Evolutionary conservation across 805 yeast genomes (phyloP), one percentile per base, ranked within the genome.

Genomic region (Spathaspora boniae): DNA sequence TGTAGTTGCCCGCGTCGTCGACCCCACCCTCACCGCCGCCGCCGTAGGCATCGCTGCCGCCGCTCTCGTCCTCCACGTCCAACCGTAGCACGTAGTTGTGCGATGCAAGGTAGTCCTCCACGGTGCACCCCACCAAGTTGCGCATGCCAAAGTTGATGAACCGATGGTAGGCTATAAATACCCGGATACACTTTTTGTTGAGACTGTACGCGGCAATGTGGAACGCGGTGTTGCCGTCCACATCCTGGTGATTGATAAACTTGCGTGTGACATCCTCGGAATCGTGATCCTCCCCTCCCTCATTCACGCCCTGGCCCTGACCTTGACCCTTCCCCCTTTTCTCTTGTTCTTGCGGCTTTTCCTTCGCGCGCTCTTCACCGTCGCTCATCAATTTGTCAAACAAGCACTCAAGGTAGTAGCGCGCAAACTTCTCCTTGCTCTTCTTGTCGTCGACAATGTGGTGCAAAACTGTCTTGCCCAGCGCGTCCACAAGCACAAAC

Each of bases 181-280:
- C 87, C 42, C 84, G 86, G 16, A 86, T 88, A 37, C 93, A 76
- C 33, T 85, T 79, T 36, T 72, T 60, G 32, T 82, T 76, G 16
- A 96, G 93, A 16, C 74, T 62, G 26, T 78, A 68, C 16, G 97
- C 93, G 0, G 95, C 94, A 37, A 93, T 85, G 53, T 89, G 95
- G 41, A 93, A 68, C 31, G 96, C 89, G 0, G 98, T 93, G 55
- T 93, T 96, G 17, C 98, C 98, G 50, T 89, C 89, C 36, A 78
- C 68, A 61, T 93, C 98, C 44, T 82, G 86, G n/a, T 84, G 83
- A 54, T 93, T 91, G 35, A 91, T 81, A 47, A 93, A 62, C 34
- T 64, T 58, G 19, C 47, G 41, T 21, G 74, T 65, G 14, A 63
- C 38, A 18, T 58, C 55, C 30, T 53, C 51, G 12, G 51, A 47